Conservation (phyloP, 305 asterid genomes). For the Solanum hybrid region DNA sequence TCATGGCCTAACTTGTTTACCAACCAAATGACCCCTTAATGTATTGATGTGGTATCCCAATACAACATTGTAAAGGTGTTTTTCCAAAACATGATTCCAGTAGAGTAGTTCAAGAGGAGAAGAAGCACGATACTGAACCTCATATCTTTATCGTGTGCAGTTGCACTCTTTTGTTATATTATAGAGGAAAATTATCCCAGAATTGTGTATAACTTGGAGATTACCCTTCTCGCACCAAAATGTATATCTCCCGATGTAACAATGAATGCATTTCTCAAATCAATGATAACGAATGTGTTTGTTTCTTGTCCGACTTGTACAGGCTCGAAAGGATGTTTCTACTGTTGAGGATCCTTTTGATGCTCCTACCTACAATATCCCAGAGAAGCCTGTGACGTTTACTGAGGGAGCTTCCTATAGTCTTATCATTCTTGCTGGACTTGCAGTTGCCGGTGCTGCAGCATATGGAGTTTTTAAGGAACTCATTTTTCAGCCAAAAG, state of each 20-base stretch:
- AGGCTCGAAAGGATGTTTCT: slow-evolving; percentile 62
- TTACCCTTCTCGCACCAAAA: background rate
- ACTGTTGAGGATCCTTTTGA: slow-evolving; percentile 79
- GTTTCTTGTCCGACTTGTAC: slow-evolving; percentile 17
- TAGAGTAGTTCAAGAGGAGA: background rate
- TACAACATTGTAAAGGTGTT: background rate
- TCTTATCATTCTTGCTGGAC: slow-evolving; percentile 81
- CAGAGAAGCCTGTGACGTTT: slow-evolving; percentile 83
- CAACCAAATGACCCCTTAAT: background rate
- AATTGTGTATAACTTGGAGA: background rate
- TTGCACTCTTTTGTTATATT: background rate
- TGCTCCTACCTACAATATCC: slow-evolving; percentile 87
- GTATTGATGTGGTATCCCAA: background rate
- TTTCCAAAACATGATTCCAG: background rate
- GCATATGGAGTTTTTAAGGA: slow-evolving; percentile 83
- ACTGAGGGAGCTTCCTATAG: slow-evolving; percentile 89
- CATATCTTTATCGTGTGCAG: background rate
- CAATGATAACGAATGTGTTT: background rate
- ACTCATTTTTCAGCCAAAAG: slow-evolving; percentile 88
- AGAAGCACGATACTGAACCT: background rate
- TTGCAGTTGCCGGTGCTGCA: slow-evolving; percentile 78
- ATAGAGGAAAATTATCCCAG: background rate
- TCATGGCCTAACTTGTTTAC: background rate
- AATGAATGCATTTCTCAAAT: background rate
- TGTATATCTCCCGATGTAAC: background rate